Base-by-base conservation (phyloP, 2,329 filamentous ascomycete genomes). In the Ophiosphaerella korrae region DNA sequence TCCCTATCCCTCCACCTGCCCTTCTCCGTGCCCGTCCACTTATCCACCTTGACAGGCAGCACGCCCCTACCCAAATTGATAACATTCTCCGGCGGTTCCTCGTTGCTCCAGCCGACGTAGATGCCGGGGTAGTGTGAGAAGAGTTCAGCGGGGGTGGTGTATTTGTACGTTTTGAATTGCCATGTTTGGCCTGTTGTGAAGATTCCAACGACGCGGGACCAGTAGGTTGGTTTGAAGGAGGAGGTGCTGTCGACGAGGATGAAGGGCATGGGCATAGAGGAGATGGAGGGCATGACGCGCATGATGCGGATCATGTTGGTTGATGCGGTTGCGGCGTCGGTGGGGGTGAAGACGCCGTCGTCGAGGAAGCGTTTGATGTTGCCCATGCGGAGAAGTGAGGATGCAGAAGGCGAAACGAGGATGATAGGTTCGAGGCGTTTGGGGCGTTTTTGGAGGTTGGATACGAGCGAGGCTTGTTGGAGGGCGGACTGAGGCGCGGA, bases 131-230 rank as follows among this genome's bases (percentile, higher is more conserved):
- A 89, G 68, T 97, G 90, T 60, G 86, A 85, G 78, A 99, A 99
- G 42, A 99, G 81, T 68, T 97, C 94, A 12, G 86, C 83, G 0
- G 94, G 90, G 48, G 88, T 88, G 62, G 88, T 88, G 91, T 94
- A 99, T 75, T 96, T 96, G 83, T 99, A 99, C 62, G 86, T 89
- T 77, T 97, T 96, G 78, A 99, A 99, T 76, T 99, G 94, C 94
- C 94, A 99, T 8, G 88, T 87, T 77, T 99, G 94, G 31, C 94
- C 94, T 0, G 94, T 99, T 0, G 94, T 99, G 77, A 99, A 97
- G 50, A 99, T 92, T 11, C 90, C 94, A 1, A 97, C 94, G 6
- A 99, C 89, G 44, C 92, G 87, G 66, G 88, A 88, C 94, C 94
- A 99, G 79, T 97, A 97, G 71, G 97, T 92, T 0, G 94, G 94